Base-by-base conservation (phyloP, 2,329 filamentous ascomycete species). In the Colletotrichum sp. region DNA sequence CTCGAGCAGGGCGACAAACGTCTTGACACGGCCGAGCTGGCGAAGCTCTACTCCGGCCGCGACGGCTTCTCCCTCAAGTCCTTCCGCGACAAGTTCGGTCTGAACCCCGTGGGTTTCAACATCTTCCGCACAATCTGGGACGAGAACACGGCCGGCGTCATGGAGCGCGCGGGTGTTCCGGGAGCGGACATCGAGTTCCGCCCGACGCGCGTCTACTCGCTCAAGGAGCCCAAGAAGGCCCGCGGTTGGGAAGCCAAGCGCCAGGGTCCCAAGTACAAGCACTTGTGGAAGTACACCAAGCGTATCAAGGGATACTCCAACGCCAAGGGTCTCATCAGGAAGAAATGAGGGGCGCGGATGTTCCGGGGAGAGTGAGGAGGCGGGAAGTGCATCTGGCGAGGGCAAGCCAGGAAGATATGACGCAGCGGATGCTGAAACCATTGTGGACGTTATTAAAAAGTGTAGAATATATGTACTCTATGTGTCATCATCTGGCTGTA, bases 121-220 rank as follows among this genome's bases (percentile, higher is more conserved):
- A 87, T 99, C 80, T 99, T 99, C 92, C 93, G 97, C 79, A 93
- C 92, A 76, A 88, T 94, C 79, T 99, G 96, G 95, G 97, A 99
- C 84, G 95, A 97, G 76, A 92, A 91, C 80, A 99, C 95, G 69
- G 92, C 92, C n/a, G 92, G 88, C 67, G 95, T 99, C 78, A 98
- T 99, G 96, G 89, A 92, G 82, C 91, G 95, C 80, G 91, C 94
- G 80, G 92, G 91, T 76, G 89, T 98, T 77, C 90, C 92, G 32
- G 95, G 95, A 64, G 92, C 93, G 75, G 93, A 98, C 81, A 84
- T 98, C 78, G 95, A 98, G 87, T 95, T 98, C 85, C 95, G 95
- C 88, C 92, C 92, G 82, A 94, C 94, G 87, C 95, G 92, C 82
- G 90, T 96, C 77, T 91, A 94, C 87, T 91, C 90, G 80, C 86